A percentile compares a stretch with the other conserved stretches of the same genome.
phyloP scores from a whole-genome alignment of 768 basidiomycete genomes.

The Hypsizygus marmoreus region DNA sequence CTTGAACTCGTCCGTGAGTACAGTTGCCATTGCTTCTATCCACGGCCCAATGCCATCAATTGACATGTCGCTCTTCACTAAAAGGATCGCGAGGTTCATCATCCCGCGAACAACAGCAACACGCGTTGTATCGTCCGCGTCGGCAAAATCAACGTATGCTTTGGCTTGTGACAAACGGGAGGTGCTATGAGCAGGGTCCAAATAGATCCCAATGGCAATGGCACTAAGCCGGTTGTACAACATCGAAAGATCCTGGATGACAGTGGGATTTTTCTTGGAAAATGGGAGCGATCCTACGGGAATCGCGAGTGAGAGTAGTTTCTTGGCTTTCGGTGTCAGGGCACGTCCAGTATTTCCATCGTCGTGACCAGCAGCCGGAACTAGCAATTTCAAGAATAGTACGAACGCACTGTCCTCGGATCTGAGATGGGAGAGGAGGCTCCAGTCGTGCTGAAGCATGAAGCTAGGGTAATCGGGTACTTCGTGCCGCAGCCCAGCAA shows the following conservation, averaged over 20 bases:
- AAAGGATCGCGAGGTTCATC: slow-evolving; percentile 66
- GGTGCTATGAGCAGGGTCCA: slow-evolving; percentile 52
- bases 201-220: slow-evolving; percentile 66
- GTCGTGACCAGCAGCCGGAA: slow-evolving; percentile 50
- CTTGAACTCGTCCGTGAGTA: slow-evolving; percentile 59
- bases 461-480: slow-evolving; percentile 71
- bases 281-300: slow-evolving; percentile 74
- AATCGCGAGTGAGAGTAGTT: slow-evolving; percentile 69
- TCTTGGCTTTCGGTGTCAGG: slow-evolving; percentile 51
- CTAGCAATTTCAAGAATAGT: slow-evolving; percentile 80
- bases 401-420: slow-evolving; percentile 70
- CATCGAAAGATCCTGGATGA: slow-evolving; percentile 62
- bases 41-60: slow-evolving; percentile 60
- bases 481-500: slow-evolving; percentile 68
- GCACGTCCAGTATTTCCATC: slow-evolving; percentile 29
- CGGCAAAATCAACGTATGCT: slow-evolving; percentile 66
- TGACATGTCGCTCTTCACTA: slow-evolving; percentile 52
- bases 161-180: slow-evolving; percentile 66
- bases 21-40: slow-evolving; percentile 59
- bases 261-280: slow-evolving; percentile 52
- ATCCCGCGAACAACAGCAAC: slow-evolving; percentile 75
- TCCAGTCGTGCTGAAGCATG: slow-evolving; percentile 55
- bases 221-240: slow-evolving; percentile 83
- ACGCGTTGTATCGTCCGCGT: slow-evolving; percentile 64
- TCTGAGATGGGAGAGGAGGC: slow-evolving; percentile 50